A percentile compares a stretch with the other conserved stretches of the same genome.
These are phyloP conservation scores for Corniculantispora saksenae DNA, from an alignment of 2,329 filamentous ascomycete species.

Conservation along the genomic window DNA sequence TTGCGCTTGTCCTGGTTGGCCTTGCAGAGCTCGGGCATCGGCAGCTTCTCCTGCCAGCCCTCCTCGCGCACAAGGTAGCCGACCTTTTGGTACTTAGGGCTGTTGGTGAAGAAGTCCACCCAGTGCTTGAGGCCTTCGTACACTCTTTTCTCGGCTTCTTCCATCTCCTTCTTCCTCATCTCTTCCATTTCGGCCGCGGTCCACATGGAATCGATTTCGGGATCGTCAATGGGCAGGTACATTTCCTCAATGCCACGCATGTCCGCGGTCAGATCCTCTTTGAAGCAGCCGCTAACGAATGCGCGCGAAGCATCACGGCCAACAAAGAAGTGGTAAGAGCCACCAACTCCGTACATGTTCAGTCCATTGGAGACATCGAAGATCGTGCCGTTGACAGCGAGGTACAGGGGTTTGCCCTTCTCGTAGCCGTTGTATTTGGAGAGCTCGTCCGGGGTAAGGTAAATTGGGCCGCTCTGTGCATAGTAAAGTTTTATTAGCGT, in stretches of 20 bases:
- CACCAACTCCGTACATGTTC: constrained; percentile 77
- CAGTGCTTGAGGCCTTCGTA: constrained; percentile 73
- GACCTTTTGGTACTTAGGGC: constrained; percentile 78
- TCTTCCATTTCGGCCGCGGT: constrained; percentile 53
- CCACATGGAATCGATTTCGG: constrained; percentile 61
- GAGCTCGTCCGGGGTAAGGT: constrained; percentile 76
- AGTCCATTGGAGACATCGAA: constrained; percentile 76
- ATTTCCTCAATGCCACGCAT: constrained; percentile 85
- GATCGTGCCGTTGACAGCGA: constrained; percentile 85
- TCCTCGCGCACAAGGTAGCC: constrained; percentile 69
- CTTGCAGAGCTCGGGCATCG: constrained; percentile 67
- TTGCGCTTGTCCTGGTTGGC: constrained; percentile 61
- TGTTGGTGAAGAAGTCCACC: constrained; percentile 79
- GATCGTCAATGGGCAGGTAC: constrained; percentile 68
- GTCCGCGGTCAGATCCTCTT: constrained; percentile 80
- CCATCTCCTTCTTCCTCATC: constrained; percentile 63
- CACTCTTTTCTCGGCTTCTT: constrained; percentile 65
- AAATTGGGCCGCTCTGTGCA: constrained; percentile 56
- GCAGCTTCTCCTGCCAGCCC: constrained; percentile 62
- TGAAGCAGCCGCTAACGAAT: constrained; percentile 92
- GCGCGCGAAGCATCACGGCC: constrained; percentile 84
- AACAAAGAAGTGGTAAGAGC: constrained; percentile 83
- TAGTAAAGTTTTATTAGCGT: constrained; percentile 11
- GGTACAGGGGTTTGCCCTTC: constrained; percentile 75
- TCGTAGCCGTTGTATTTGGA: constrained; percentile 76